A percentile compares a stretch with the other conserved stretches of the same genome.
These are phyloP conservation scores for Solanum phureja DNA, from an alignment of 257 asterid species.

Conservation along the genomic window DNA sequence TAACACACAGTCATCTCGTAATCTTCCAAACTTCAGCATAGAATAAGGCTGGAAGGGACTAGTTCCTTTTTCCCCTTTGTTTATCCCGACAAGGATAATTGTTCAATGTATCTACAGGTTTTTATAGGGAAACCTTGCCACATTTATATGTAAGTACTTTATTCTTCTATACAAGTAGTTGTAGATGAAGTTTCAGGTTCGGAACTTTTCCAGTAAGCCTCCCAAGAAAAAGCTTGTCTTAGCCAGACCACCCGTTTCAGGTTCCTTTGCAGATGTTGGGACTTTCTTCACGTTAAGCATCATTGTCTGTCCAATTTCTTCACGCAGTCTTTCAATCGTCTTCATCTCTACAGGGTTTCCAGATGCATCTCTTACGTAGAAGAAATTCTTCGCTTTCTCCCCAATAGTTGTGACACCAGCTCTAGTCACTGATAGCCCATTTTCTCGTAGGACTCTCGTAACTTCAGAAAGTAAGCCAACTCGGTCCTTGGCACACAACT, in stretches of 20 bases:
- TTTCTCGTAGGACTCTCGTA: conserved; percentile 78
- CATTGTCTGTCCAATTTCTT: conserved; percentile 78
- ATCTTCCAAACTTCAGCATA: not conserved
- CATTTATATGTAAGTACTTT: not conserved
- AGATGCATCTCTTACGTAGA: conserved; percentile 79
- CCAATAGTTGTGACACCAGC: conserved; percentile 90
- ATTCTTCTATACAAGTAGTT: not conserved
- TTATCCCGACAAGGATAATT: not conserved
- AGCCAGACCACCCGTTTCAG: conserved; percentile 58
- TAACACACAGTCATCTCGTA: not conserved
- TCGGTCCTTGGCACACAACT: conserved; percentile 87
- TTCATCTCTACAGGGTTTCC: conserved; percentile 73
- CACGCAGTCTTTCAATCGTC: conserved; percentile 56
- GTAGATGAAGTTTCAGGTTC: conserved; percentile 10
- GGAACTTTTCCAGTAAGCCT: conserved; percentile 59
- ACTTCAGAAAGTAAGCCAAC: conserved; percentile 92
- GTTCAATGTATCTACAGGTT: not conserved
- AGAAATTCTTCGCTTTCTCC: conserved; percentile 65
- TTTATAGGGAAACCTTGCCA: not conserved
- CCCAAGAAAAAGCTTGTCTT: conserved; percentile 84
- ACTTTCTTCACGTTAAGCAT: conserved; percentile 72
- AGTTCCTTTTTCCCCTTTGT: not conserved
- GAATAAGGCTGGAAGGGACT: not conserved
- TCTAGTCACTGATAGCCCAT: conserved; percentile 78
- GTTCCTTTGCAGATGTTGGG: conserved; percentile 29